These are phyloP conservation scores for Aspergillus kassunensis DNA, from an alignment of 495 filamentous ascomycete species.

Conservation along the genomic window DNA sequence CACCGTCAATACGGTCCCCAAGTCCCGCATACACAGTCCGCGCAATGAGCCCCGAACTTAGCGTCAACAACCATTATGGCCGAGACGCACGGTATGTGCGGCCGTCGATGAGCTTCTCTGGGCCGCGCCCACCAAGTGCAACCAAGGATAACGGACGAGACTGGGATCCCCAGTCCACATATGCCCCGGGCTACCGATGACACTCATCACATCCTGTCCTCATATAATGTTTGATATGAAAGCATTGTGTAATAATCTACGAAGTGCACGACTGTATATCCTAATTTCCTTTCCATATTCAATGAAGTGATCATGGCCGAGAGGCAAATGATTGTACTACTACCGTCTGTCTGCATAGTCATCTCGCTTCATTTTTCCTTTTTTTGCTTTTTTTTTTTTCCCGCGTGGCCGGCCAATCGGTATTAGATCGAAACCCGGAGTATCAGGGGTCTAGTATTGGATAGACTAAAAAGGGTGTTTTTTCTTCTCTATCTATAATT, in stretches of 20 bases:
- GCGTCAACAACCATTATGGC: constrained; percentile 32
- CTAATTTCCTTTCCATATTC: not conserved
- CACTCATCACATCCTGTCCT: not conserved
- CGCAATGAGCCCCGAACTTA: constrained; percentile 31
- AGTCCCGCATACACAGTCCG: constrained; percentile 26
- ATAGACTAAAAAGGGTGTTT: not conserved
- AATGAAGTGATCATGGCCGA: not conserved
- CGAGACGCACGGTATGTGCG: constrained; percentile 52
- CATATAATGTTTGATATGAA: constrained; percentile 10
- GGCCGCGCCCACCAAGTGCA: constrained; percentile 49
- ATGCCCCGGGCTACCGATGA: constrained; percentile 26
- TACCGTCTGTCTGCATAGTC: no score
- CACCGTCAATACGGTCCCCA: constrained; percentile 42
- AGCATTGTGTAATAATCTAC: constrained; percentile 15
- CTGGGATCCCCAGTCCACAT: constrained; percentile 40
- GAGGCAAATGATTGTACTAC: not conserved
- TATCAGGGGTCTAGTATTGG: not conserved
- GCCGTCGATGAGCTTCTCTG: constrained; percentile 57
- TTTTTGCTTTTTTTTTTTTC: no score
- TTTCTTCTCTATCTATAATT: not conserved
- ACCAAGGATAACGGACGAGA: constrained; percentile 21
- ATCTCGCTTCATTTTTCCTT: constrained; percentile 4
- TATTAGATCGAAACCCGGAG: not conserved
- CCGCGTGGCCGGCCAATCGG: not conserved
- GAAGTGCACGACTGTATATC: constrained; percentile 11